A percentile compares a stretch with the other conserved stretches of the same genome.
Conservation (phyloP, 2,329 filamentous ascomycete species). For the Botrytis fabae region DNA sequence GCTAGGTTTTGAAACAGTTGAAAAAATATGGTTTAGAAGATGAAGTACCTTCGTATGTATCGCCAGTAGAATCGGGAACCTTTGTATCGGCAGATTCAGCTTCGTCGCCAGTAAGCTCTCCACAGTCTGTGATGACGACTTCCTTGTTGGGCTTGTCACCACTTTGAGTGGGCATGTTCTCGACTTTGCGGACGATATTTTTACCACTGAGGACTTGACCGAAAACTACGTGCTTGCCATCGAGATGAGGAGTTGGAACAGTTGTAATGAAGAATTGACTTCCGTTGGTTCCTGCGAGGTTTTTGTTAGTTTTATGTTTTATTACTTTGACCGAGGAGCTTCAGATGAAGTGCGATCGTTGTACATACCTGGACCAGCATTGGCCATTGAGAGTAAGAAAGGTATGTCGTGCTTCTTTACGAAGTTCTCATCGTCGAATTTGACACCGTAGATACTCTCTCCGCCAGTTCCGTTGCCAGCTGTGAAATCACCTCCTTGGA, state of each 20-base stretch:
- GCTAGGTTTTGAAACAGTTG: slow-evolving; percentile 16
- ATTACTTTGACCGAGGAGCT: not conserved
- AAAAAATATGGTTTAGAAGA: slow-evolving; percentile 12
- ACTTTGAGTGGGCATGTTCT: slow-evolving; percentile 73
- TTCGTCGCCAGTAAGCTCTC: slow-evolving; percentile 74
- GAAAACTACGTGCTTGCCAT: slow-evolving; percentile 95
- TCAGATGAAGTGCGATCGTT: not conserved
- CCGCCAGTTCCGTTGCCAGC: slow-evolving; percentile 91
- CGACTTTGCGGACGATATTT: slow-evolving; percentile 84
- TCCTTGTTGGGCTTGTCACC: slow-evolving; percentile 78
- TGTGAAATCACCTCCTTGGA: slow-evolving; percentile 97
- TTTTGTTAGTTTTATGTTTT: slow-evolving; percentile 22
- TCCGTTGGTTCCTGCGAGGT: slow-evolving; percentile 75
- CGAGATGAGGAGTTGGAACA: slow-evolving; percentile 86
- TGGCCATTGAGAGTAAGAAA: slow-evolving; percentile 96
- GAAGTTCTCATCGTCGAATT: slow-evolving; percentile 98
- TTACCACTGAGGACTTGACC: slow-evolving; percentile 93
- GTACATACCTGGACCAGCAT: slow-evolving; percentile 79
- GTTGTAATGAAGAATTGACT: slow-evolving; percentile 98
- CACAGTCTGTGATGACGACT: slow-evolving; percentile 77
- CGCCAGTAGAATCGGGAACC: slow-evolving; percentile 76
- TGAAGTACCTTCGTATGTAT: slow-evolving; percentile 68
- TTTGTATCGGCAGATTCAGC: slow-evolving; percentile 67
- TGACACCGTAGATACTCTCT: slow-evolving; percentile 95
- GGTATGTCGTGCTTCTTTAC: slow-evolving; percentile 86